These are phyloP conservation scores for Penicillium occitanis DNA, from an alignment of 2,329 filamentous ascomycete genomes.

Conservation along the genomic window DNA sequence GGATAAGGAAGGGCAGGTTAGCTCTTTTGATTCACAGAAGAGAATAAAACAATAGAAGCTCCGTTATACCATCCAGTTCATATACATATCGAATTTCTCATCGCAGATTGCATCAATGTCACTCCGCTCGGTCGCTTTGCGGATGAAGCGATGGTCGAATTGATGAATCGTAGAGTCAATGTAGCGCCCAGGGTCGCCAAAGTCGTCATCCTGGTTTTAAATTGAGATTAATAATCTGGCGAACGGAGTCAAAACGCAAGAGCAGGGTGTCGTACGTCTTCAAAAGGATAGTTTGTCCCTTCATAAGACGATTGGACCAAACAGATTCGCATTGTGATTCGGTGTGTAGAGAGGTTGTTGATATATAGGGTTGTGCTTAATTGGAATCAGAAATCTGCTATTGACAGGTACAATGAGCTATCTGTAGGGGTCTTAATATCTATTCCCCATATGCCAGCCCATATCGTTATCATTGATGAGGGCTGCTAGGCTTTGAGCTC, in stretches of 20 bases:
- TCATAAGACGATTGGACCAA: background rate
- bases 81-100: conserved; percentile 14
- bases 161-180: conserved; percentile 6
- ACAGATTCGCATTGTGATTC: background rate
- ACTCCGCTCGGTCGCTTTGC: conserved; percentile 10
- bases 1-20: background rate
- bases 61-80: conserved; percentile 18
- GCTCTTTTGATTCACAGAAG: too few species aligned
- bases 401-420: too few species aligned
- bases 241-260: background rate
- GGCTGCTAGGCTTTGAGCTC: too few species aligned
- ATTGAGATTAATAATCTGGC: background rate
- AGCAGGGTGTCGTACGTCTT: background rate
- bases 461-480: too few species aligned
- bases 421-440: too few species aligned
- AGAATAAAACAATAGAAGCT: too few species aligned
- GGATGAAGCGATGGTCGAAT: conserved; percentile 13
- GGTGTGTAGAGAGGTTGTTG: too few species aligned
- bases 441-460: too few species aligned
- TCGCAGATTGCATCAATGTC: conserved; percentile 21
- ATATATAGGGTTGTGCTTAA: too few species aligned
- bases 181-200: conserved; percentile 18
- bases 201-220: background rate
- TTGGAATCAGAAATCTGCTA: too few species aligned
- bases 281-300: background rate